Percentiles rank a stretch among this genome's conserved stretches.
Evolutionary conservation across 169 alveolate species (phyloP).

Genomic region (Ophryocystis elektroscirrha): DNA sequence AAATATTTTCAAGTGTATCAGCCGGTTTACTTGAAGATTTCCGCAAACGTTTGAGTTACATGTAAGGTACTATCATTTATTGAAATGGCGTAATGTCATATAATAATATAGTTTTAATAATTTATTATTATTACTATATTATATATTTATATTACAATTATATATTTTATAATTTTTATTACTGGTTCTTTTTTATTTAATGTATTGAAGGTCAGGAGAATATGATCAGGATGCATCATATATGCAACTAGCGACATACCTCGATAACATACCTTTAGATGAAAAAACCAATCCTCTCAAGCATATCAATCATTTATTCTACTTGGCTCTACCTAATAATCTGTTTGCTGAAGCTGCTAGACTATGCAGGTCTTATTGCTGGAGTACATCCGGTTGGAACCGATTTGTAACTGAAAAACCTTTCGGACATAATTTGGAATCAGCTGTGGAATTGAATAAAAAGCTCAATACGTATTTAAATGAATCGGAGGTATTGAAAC

Average conservation of each 20-base stretch:
- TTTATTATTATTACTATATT: conserved; percentile 8
- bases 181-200: conserved; percentile 8
- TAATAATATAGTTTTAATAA: too few species aligned
- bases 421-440: conserved; percentile 28
- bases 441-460: conserved; percentile 21
- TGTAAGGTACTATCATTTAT: too few species aligned
- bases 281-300: too few species aligned
- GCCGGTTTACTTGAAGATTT: too few species aligned
- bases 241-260: conserved; percentile 2
- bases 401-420: conserved; percentile 34
- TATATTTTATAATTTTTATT: conserved; percentile 4
- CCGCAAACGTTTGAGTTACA: too few species aligned
- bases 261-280: background rate
- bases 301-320: conserved; percentile 17
- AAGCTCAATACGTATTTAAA: conserved; percentile 20
- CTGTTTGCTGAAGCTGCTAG: conserved; percentile 16
- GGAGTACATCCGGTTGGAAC: conserved; percentile 19
- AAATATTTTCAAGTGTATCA: too few species aligned
- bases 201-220: conserved; percentile 6
- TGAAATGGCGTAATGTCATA: too few species aligned
- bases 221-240: conserved; percentile 5
- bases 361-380: conserved; percentile 10
- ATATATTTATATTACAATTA: too few species aligned
- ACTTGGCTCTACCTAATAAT: conserved; percentile 35
- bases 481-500: conserved; percentile 20